Conservation (phyloP, 2,329 filamentous ascomycete species). For the Fusarium verrucosum region DNA sequence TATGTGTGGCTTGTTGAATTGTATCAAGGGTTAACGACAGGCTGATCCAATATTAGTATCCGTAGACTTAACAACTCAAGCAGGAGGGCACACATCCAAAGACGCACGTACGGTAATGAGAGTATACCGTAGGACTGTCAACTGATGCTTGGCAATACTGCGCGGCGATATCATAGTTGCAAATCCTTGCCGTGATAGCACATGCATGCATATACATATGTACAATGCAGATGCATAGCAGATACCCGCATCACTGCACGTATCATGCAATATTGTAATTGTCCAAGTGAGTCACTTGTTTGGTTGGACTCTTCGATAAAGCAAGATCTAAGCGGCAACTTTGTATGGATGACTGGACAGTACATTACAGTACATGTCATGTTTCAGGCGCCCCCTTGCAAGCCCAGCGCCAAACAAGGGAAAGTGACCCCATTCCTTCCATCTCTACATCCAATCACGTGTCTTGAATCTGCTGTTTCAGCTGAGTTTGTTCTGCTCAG, state of each 20-base stretch:
- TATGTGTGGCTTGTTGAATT: conserved; percentile 15
- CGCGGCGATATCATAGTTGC: conserved; percentile 4
- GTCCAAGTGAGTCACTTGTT: conserved; percentile 4
- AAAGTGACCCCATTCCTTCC: conserved; percentile 27
- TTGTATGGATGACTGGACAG: background rate
- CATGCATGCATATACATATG: background rate
- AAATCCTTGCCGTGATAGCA: background rate
- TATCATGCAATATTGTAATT: conserved; percentile 7
- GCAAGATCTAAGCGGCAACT: conserved; percentile 27
- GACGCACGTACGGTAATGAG: background rate
- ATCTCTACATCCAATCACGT: conserved; percentile 32
- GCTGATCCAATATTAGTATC: conserved; percentile 6
- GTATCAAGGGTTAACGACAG: background rate
- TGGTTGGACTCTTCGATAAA: conserved; percentile 17
- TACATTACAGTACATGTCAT: conserved; percentile 10
- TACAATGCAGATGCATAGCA: background rate
- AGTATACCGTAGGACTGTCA: too few relatives aligned
- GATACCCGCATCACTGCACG: background rate
- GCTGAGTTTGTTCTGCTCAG: conserved; percentile 34
- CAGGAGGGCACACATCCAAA: background rate
- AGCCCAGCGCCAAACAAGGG: conserved; percentile 23
- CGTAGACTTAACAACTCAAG: background rate
- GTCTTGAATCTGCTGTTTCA: conserved; percentile 26
- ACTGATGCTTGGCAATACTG: conserved; percentile 3
- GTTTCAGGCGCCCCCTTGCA: conserved; percentile 35